Base-by-base conservation (phyloP, 2,329 filamentous ascomycete species). In the Daldinia sp. region DNA sequence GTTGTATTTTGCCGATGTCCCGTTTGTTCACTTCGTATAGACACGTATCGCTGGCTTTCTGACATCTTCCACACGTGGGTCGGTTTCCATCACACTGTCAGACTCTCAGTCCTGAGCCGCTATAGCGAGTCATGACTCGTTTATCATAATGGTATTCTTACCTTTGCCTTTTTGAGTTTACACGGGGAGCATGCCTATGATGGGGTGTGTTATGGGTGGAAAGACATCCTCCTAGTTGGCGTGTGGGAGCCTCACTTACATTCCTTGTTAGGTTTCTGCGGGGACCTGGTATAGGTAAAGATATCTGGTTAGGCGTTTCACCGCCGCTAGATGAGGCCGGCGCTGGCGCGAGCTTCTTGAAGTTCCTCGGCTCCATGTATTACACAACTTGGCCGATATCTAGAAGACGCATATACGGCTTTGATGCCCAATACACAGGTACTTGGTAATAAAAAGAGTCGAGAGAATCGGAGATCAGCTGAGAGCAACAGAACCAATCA, bases 331-430 rank as follows among this genome's bases (percentile, higher is more conserved):
- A 39, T 29, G 39, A 35, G 32, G 43, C 57, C 25, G 60, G 63
- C 19, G 63, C 64, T 53, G 64, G 64, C 7, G 61, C 60, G 25
- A 66, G 61, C 57, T 56, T 66, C 45, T 66, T 66, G n/a, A 66
- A 51, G 58, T 29, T 50, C 52, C 61, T 57, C 21, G 45, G 45
- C 53, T 66, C 61, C 64, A 66, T 63, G 55, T 56, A 61, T 27
- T 52, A 51, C 15, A 19, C 37, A 50, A 35, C 34, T 34, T 29
- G 15, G 21, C 41, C 21, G 10, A 50, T 47, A 61, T 35, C n/a
- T 23, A 19, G 17, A 27, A 32, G 15, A 32, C 21, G 39, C 52
- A 58, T 58, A 50, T 25, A 15, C 30, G 21, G 15, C 54, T 48
- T 54, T 15, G 32, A 32, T 32, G 17, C 53, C 48, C 21, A 55